Evolutionary conservation across 805 yeast species (phyloP), one percentile per base, ranked within the genome.

Genomic region (Candida ascalaphidarum): DNA sequence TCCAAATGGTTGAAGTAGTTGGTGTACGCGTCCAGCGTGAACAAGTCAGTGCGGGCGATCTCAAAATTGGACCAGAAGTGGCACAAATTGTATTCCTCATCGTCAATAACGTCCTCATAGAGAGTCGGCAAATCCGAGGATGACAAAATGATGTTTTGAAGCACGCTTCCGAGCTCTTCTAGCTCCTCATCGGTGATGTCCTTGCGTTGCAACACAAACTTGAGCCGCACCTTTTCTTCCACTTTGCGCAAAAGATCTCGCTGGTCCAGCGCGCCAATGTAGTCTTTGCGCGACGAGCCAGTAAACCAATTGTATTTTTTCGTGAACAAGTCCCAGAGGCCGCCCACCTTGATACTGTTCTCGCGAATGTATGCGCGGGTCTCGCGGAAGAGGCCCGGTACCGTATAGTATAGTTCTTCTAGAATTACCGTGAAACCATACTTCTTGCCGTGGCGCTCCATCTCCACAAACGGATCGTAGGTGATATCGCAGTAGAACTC

Each of bases 51-150:
- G 29, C 82, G 61, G 4, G 96, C 96, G 41, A 89, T 86, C 52
- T 88, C 96, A 44, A 86, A 86, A 57, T 85, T 86, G 18, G 92
- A 74, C 95, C 95, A 85, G 53, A 86, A 86, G 55, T 86, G 95
- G 43, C 92, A 81, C 37, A 81, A 40, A 46, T 81, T 84, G 52
- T 77, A 86, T 35, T 74, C 78, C 41, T 78, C 77, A 16, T 72
- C 66, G 32, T 77, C 74, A 48, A 77, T 72, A 33, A 71, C 60
- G 41, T 83, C 86, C 23, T 71, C 72, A 33, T 43, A 46, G 9
- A 60, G 37, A 11, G 17, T 30, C 7, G 52, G 52, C n/a, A n/a
- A n/a, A n/a, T n/a, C n/a, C n/a, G n/a, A n/a, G n/a, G n/a, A n/a
- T n/a, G n/a, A n/a, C n/a, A n/a, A n/a, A n/a, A n/a, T n/a, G 11